Conservation (phyloP, 2,329 filamentous ascomycete species). For the Ophiosphaerella narmari region DNA sequence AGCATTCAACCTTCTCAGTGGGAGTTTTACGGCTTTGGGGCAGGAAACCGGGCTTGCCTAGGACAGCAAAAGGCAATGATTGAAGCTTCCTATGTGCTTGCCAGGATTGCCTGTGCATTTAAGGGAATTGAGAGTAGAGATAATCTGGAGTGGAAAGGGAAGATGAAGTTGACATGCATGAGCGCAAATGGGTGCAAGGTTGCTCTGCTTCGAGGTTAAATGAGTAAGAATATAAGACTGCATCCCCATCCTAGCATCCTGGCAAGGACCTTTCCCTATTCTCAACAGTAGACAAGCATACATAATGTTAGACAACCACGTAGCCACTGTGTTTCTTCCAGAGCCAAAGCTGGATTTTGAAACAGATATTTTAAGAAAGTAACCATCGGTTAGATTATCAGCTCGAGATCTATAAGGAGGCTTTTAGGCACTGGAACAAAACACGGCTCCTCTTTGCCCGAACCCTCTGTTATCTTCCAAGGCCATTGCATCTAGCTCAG, state of each 20-base stretch:
- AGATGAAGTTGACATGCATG: conserved; percentile 10
- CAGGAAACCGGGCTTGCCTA: conserved; percentile 14
- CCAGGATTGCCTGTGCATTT: conserved; percentile 8
- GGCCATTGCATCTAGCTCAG: neutral
- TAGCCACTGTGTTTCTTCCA: no score
- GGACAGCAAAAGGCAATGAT: conserved; percentile 16
- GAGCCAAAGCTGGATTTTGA: no score
- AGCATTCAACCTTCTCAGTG: conserved; percentile 9
- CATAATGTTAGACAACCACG: no score
- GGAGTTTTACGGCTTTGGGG: conserved; percentile 20
- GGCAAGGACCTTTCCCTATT: no score
- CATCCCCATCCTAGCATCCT: no score
- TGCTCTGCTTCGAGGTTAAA: neutral
- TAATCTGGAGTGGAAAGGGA: conserved; percentile 8
- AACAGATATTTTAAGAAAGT: no score
- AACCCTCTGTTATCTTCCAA: neutral
- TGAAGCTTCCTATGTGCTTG: conserved; percentile 18
- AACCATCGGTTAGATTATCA: no score
- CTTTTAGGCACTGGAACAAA: no score
- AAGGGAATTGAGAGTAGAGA: conserved; percentile 8
- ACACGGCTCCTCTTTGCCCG: no score
- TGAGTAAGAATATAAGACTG: no score
- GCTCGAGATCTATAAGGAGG: no score
- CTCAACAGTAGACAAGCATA: no score
- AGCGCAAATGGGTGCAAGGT: conserved; percentile 16